phyloP scores from a whole-genome alignment of 2,329 filamentous ascomycete genomes.

The Helotiales sp. region DNA sequence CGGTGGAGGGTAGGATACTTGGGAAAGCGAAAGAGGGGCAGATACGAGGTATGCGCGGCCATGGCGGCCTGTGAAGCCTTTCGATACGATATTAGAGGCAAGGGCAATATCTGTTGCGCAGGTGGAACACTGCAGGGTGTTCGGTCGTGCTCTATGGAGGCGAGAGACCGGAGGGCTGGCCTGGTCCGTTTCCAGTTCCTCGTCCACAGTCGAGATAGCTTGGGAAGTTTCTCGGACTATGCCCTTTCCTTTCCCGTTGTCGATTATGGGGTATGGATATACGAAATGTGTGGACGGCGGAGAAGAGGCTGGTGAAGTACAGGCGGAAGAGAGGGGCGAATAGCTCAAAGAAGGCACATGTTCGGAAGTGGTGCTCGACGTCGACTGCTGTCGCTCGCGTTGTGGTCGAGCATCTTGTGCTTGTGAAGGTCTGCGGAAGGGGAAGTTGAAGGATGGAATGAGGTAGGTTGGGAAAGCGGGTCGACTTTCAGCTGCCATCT shows the following conservation, averaged over 20 bases:
- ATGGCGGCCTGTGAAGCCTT: constrained; percentile 66
- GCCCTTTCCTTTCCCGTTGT: constrained; percentile 10
- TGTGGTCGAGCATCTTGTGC: background rate
- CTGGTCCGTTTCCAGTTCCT: background rate
- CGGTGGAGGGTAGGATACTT: constrained; percentile 11
- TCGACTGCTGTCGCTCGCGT: constrained; percentile 34
- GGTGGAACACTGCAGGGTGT: constrained; percentile 57
- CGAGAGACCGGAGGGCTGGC: background rate
- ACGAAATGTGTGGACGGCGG: constrained; percentile 21
- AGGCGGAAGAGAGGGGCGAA: constrained; percentile 36
- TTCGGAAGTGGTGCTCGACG: constrained; percentile 28
- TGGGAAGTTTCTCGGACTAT: constrained; percentile 31
- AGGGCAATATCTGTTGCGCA: constrained; percentile 64
- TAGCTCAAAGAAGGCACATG: constrained; percentile 38
- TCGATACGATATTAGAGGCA: constrained; percentile 60
- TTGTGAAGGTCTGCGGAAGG: constrained; percentile 38
- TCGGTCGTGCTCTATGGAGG: constrained; percentile 47
- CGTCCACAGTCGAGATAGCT: constrained; percentile 12
- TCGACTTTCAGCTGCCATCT: constrained; percentile 24
- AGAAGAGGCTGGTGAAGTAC: constrained; percentile 27
- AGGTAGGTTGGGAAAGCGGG: constrained; percentile 50
- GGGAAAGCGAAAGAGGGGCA: constrained; percentile 31
- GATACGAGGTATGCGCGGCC: constrained; percentile 64
- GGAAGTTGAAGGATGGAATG: constrained; percentile 50
- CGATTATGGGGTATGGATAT: constrained; percentile 8